Conservation (phyloP, 179 eudicot genomes). For the Spergularia azorica region DNA sequence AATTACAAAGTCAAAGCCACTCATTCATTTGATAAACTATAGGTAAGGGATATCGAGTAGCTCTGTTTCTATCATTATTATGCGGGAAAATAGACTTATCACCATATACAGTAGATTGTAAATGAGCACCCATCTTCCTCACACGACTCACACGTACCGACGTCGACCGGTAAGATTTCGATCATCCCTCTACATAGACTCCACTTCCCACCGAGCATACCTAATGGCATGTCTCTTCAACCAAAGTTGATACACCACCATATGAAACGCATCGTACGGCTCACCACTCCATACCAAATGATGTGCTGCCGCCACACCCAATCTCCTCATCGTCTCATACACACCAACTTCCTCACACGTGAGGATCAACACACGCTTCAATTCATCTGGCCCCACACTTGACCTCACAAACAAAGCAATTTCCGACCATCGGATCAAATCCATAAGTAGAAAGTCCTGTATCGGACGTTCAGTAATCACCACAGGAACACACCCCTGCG, state of each 20-base stretch:
- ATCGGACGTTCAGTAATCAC: constrained; percentile 80
- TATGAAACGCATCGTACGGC: constrained; percentile 77
- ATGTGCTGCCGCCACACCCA: constrained; percentile 55
- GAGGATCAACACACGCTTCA: constrained; percentile 41
- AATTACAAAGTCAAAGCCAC: no score
- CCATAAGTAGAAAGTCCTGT: constrained; percentile 85
- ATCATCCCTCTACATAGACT: not conserved
- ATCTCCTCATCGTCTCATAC: constrained; percentile 58
- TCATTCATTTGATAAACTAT: no score
- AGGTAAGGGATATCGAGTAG: no score
- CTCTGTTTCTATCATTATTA: no score
- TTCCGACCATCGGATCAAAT: constrained; percentile 74
- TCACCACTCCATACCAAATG: constrained; percentile 68
- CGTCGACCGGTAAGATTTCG: constrained; percentile 24
- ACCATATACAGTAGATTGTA: no score
- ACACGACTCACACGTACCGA: no score
- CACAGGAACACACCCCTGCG: constrained; percentile 77
- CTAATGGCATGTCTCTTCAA: constrained; percentile 69
- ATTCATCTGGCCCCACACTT: constrained; percentile 23
- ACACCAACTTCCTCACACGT: constrained; percentile 36
- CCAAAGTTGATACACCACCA: constrained; percentile 96
- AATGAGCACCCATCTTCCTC: no score
- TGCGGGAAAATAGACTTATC: no score
- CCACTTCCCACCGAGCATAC: constrained; percentile 42
- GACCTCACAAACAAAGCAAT: constrained; percentile 63